phyloP scores from a whole-genome alignment of 1,284 basidiomycete species.

The Rhodotorula sp. region DNA sequence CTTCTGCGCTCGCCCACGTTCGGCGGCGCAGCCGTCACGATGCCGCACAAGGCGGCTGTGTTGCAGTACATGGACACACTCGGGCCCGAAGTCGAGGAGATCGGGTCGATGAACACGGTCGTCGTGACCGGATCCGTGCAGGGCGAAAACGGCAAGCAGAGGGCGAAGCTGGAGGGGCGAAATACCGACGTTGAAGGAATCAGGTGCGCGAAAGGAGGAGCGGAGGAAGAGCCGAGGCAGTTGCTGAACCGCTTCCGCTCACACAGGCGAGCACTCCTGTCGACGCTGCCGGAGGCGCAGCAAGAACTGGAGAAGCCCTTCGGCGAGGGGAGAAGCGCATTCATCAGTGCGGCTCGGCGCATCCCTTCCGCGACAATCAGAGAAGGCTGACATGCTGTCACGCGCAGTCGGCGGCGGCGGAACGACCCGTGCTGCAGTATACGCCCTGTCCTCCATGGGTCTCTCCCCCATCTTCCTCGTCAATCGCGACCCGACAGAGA shows the following conservation, averaged over 20 bases:
- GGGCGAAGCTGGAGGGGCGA: conserved; percentile 69
- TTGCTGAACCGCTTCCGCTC: too few relatives aligned
- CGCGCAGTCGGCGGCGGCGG: conserved; percentile 84
- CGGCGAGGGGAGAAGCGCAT: conserved; percentile 17
- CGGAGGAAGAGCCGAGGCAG: too few relatives aligned
- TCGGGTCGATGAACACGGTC: conserved; percentile 91
- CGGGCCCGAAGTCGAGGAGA: conserved; percentile 72
- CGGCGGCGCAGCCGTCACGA: conserved; percentile 93
- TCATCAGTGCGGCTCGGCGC: conserved; percentile 17
- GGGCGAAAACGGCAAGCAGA: conserved; percentile 44
- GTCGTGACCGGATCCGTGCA: conserved; percentile 51
- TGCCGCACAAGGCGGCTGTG: conserved; percentile 84
- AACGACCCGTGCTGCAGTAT: conserved; percentile 86
- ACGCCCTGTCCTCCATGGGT: conserved; percentile 72
- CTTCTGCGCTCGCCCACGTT: conserved; percentile 66
- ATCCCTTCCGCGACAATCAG: not conserved
- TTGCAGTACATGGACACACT: conserved; percentile 73
- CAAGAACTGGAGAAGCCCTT: conserved; percentile 11
- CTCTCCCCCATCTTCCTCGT: conserved; percentile 71
- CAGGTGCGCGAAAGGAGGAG: conserved; percentile 46
- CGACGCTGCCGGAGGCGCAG: conserved; percentile 18
- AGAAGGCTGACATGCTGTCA: too few relatives aligned
- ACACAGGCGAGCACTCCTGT: conserved; percentile 51
- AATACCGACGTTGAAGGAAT: conserved; percentile 94
- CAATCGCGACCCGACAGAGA: conserved; percentile 76